These are phyloP conservation scores for Solanum hybrid DNA, from an alignment of 305 asterid genomes.

Conservation along the genomic window DNA sequence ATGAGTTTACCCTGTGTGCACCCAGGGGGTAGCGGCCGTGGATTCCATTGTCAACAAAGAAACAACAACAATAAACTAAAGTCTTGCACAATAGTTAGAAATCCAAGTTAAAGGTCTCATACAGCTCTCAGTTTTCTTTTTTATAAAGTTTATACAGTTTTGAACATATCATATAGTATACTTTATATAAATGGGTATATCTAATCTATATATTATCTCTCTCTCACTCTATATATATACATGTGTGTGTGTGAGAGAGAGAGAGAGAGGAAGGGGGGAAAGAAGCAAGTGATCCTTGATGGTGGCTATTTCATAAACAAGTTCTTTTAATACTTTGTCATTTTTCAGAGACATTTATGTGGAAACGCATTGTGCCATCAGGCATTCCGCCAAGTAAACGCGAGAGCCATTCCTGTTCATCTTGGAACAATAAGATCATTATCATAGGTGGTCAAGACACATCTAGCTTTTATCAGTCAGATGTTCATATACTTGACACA, in stretches of 20 bases:
- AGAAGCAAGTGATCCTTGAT: background rate
- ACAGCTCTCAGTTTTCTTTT: background rate
- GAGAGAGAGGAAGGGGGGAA: background rate
- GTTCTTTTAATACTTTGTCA: conserved; percentile 9
- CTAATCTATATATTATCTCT: background rate
- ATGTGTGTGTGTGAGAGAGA: background rate
- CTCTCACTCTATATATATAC: background rate
- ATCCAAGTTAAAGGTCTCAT: background rate
- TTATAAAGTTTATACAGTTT: background rate
- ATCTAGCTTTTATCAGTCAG: conserved; percentile 67
- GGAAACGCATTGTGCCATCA: conserved; percentile 78
- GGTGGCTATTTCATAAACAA: background rate
- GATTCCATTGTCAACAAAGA: background rate
- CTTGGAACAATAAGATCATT: conserved; percentile 84
- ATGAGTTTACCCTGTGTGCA: background rate
- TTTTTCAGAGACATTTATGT: conserved; percentile 63
- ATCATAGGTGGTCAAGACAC: conserved; percentile 97
- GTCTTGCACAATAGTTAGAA: background rate
- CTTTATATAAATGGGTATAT: background rate
- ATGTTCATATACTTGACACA: conserved; percentile 90
- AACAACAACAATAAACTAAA: background rate
- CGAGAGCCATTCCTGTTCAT: conserved; percentile 86
- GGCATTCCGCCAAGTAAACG: conserved; percentile 98
- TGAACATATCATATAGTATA: background rate
- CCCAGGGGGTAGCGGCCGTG: background rate